Evolutionary conservation across 495 filamentous ascomycete genomes (phyloP), one percentile per base, ranked within the genome.

Genomic region (Hypoxylon perforatum): DNA sequence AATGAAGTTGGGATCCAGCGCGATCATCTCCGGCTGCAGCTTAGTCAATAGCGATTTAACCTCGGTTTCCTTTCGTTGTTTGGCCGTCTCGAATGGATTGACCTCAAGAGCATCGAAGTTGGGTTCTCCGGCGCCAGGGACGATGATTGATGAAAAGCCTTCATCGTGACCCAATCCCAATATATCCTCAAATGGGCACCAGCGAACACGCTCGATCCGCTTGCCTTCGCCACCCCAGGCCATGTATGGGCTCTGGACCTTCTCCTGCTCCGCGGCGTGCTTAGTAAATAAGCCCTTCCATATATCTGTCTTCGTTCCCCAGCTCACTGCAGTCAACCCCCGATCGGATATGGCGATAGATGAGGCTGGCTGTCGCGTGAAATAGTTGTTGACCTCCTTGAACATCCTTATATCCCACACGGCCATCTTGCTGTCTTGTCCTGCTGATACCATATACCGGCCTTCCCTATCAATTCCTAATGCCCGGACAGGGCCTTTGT

Each of bases 351-450:
- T 95, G 7, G 92, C 82, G 18, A 98, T 80, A 3, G 90, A 88
- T 17, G 91, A 87, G n/a, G 91, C 93, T 6, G 96, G 96, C 51
- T 91, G 86, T 44, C 90, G 87, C 54, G 92, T 91, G 60, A 92
- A 94, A 80, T 97, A 97, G 62, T 84, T 91, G 76, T 96, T 91
- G 14, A 98, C 90, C 72, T 96, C 91, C 54, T 91, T 91, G 78
- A 93, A 96, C 84, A 91, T 96, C 18, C 95, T 90, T 66, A 99
- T 90, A 75, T 99, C 95, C 92, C 96, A 99, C 15, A 99, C 89
- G 21, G 90, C 87, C 93, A 98, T 97, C 72, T 89, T 91, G 57
- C 86, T 81, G 75, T 99, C 95, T 68, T 96, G 92, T 4, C 95
- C 96, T 2, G 92, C 89, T 0, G 94, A 91, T 12, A 96, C 92